Percentiles rank a stretch among this genome's conserved stretches.
Evolutionary conservation across 306 rosid genomes (phyloP).

Genomic region (Cajanus cajan): DNA sequence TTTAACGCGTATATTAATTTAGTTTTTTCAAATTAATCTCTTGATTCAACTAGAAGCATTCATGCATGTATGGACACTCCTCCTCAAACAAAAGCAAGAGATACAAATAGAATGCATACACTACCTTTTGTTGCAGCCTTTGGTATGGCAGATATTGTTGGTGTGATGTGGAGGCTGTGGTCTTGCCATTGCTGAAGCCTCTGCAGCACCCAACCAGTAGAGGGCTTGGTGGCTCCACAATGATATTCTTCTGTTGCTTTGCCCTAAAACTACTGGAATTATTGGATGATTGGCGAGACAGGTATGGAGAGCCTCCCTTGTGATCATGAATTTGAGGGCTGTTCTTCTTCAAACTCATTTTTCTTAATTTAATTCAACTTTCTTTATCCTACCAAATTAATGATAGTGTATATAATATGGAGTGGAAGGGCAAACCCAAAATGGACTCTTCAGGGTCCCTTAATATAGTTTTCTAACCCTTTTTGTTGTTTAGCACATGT

Average conservation of each 20-base stretch:
- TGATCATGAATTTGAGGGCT: not conserved
- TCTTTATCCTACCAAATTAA: not conserved
- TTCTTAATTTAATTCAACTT: not conserved
- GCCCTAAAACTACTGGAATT: not conserved
- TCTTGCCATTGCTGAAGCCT: constrained; percentile 28
- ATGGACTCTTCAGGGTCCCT: not conserved
- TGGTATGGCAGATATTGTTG: constrained; percentile 3
- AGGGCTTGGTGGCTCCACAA: constrained; percentile 21
- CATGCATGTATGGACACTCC: too few relatives aligned
- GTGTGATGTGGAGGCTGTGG: constrained; percentile 30
- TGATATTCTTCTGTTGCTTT: not conserved
- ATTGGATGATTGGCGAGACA: constrained; percentile 10
- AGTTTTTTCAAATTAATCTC: too few relatives aligned
- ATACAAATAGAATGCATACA: too few relatives aligned
- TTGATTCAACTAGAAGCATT: too few relatives aligned
- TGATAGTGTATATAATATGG: not conserved
- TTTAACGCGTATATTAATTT: too few relatives aligned
- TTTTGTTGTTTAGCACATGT: constrained; percentile 14
- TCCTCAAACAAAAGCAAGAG: too few relatives aligned
- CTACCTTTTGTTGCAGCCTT: constrained; percentile 40
- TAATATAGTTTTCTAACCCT: not conserved
- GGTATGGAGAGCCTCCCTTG: not conserved
- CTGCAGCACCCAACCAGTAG: constrained; percentile 34
- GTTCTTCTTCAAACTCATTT: constrained; percentile 3
- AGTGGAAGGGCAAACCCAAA: constrained; percentile 9